phyloP scores from a whole-genome alignment of 2,329 filamentous ascomycete genomes.

The Sarocladium oryzae region DNA sequence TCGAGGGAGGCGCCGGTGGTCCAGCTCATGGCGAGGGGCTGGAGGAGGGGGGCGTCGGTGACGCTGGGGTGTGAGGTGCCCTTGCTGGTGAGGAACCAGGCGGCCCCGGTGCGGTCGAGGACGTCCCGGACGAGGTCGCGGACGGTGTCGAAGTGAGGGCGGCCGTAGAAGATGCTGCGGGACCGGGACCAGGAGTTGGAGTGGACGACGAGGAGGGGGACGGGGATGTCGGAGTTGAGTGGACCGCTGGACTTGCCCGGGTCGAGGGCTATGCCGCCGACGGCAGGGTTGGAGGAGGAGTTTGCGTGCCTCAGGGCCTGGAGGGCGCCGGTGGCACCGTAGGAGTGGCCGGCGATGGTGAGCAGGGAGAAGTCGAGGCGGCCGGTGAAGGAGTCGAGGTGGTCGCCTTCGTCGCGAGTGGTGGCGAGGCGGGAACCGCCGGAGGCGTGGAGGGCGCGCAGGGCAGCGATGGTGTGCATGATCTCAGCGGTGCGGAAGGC shows the following conservation, averaged over 20 bases:
- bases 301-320: constrained; percentile 47
- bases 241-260: constrained; percentile 59
- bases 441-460: constrained; percentile 34
- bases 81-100: constrained; percentile 49
- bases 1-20: constrained; percentile 56
- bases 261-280: constrained; percentile 56
- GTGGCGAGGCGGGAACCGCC: constrained; percentile 28
- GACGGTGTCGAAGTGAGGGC: constrained; percentile 59
- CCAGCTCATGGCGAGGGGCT: constrained; percentile 53
- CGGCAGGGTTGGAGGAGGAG: constrained; percentile 26
- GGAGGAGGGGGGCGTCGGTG: constrained; percentile 59
- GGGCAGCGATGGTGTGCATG: constrained; percentile 33
- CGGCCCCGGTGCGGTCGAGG: constrained; percentile 34
- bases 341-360: constrained; percentile 57
- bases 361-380: constrained; percentile 47
- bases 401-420: constrained; percentile 38
- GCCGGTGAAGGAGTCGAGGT: constrained; percentile 42
- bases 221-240: constrained; percentile 51
- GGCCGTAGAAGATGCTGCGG: constrained; percentile 52
- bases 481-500: constrained; percentile 45
- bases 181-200: constrained; percentile 57
- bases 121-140: constrained; percentile 45
- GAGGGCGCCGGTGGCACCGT: constrained; percentile 58
- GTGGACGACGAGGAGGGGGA: constrained; percentile 56
- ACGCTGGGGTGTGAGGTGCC: constrained; percentile 56